Evolutionary conservation across 768 basidiomycete species (phyloP), one percentile per base, ranked within the genome.

Genomic region (Podaxis pistillaris): DNA sequence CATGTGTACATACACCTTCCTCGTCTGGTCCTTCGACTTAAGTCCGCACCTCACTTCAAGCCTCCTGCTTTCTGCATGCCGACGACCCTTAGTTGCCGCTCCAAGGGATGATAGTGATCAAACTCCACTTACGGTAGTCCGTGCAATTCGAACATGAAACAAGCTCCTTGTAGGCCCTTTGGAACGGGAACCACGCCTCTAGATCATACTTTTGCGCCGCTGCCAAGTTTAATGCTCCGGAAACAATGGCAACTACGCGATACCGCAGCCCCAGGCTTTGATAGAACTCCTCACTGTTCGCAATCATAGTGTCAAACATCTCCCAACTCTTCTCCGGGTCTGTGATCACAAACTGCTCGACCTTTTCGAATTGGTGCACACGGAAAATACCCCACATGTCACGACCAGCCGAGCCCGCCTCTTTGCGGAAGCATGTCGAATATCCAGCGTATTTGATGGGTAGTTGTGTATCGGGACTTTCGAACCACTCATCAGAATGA

Each of bases 311-410:
- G 63, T 99, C 91, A 69, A 98, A 91, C 85, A 89, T 90, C 73
- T 87, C 89, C 90, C 96, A 95, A 71, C 95, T 96, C 73, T 94
- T 90, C 67, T 92, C 90, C 0, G 97, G 96, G 26, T 94, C 90
- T 6, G 96, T 98, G 68, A 99, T 84, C 78, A 91, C 88, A 76
- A 98, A 98, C 80, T 98, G 88, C 73, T 99, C 97, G 57, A 99
- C 85, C 81, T 99, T 99, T 78, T 99, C 97, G 67, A 99, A 99
- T 76, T 99, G 97, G 73, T 99, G 97, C 59, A 99, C 96, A 24
- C 97, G 93, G 88, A 99, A 99, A 76, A 98, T 98, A 62, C 97
- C 97, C 95, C 97, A 98, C 83, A 96, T 98, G 68, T 99, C 97
- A 60, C 94, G 90, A 3, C 97, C 97, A 7, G 94, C 94, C 2